Base-by-base conservation (phyloP, 495 filamentous ascomycete genomes). In the Penicillium fimorum region DNA sequence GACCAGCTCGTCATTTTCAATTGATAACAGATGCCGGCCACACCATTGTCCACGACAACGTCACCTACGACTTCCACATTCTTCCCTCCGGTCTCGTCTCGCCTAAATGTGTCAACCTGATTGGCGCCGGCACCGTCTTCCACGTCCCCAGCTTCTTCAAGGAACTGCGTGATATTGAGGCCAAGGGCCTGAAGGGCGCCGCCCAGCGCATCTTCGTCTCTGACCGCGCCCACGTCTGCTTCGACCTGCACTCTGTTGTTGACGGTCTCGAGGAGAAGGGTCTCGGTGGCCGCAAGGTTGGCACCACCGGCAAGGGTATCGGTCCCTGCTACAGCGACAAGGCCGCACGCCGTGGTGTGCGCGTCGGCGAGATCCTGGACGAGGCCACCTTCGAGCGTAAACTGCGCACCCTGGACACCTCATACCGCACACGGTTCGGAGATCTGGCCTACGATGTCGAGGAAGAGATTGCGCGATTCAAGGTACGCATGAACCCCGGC, bases 101-200 rank as follows among this genome's bases (percentile, higher is more conserved):
- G 63, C 90, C 87, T 3, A 76, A 75, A 51, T 90, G 84, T 71
- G 77, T 86, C 59, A 96, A 94, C 76, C 76, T 97, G 46, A 90
- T 96, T 70, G 91, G 91, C 49, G 87, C 87, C 55, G 90, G 90
- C 51, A 87, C 87, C 47, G 91, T 96, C 52, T 82, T 96, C 54
- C 88, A 96, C 77, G 79, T 95, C 45, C 88, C 88, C 47, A 81
- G 80, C 44, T 94, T 97, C 81, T 95, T 96, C 82, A 85, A 87
- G 68, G 92, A 97, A 73, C 79, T 96, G 53, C 79, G 80, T 47
- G 79, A 79, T 25, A 71, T 92, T 15, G 80, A 91, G 66, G 73
- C 73, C 40, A 88, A 95, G 75, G 91, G 92, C 17, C 71, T 96
- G 47, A 67, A 79, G 18, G 78, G 81, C 57, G 81, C 82, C 25